Evolutionary conservation across 495 filamentous ascomycete species (phyloP), one percentile per base, ranked within the genome.

Genomic region (Aspergillus sparsus): DNA sequence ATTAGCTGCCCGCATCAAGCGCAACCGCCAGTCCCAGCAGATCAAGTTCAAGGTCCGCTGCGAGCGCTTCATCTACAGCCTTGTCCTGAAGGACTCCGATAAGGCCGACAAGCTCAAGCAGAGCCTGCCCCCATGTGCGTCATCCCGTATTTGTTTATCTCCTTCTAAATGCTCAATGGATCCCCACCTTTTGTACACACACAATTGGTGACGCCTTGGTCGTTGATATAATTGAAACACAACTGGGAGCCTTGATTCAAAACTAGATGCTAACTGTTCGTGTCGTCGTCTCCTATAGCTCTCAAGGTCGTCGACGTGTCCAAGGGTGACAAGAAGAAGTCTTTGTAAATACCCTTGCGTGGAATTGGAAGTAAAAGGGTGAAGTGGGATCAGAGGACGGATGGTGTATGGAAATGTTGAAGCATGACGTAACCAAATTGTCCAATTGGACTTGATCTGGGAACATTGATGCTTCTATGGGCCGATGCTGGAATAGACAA

Each of bases 11-110:
- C 88, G 91, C 80, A 93, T 97, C 85, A 97, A 98, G 90, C 91
- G 93, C 85, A 93, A 88, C 84, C 88, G 85, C 74, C 85, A 87
- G 74, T 79, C 83, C 64, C 83, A 87, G 76, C 88, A 93, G 83
- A 92, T 91, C 86, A 99, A 99, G 87, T 98, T 99, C 90, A 99
- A 99, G 89, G 95, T 99, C 85, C 91, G 94, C 75, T 98, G 94
- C 85, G 81, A 89, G 70, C 84, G 89, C 68, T 88, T 91, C 83
- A 82, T 98, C 67, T 99, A 99, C 88, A 96, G 95, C 67, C 87
- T 98, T 62, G 89, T 94, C 74, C 87, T 99, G 70, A 96, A 96
- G 85, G 91, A 98, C 80, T 84, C 87, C 70, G 94, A 97, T 69
- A 98, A 97, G 90, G 94, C 93, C 75, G 94, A 98, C 83, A 99